These are phyloP conservation scores for Anisodus acutangulus DNA, from an alignment of 257 asterid genomes.

Conservation along the genomic window DNA sequence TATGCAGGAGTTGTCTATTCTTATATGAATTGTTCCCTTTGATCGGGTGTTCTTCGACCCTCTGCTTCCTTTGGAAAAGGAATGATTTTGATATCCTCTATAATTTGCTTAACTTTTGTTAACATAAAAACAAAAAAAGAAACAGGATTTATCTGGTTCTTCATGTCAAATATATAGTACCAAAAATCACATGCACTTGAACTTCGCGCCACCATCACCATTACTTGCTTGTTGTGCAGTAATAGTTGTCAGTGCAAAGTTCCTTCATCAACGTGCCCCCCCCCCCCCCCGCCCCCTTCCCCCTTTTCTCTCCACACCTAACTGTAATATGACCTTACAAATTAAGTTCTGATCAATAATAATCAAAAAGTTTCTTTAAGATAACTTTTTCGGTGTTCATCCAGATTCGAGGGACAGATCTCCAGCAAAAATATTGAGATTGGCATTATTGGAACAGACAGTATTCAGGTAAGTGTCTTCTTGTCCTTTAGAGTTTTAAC, in stretches of 20 bases:
- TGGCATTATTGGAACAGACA: constrained; percentile 91
- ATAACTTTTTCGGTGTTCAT: background rate
- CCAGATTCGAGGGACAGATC: constrained; percentile 97
- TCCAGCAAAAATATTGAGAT: constrained; percentile 96
- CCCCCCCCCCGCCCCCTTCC: no score
- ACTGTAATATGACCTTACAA: background rate
- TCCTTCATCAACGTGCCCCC: background rate
- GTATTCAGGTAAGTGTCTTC: constrained; percentile 58
- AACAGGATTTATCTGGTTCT: background rate
- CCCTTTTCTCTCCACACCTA: background rate
- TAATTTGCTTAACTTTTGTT: background rate
- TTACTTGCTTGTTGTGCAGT: constrained; percentile 2
- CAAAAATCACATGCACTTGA: background rate
- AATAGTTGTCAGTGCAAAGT: background rate
- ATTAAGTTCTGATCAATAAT: background rate
- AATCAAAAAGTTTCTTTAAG: background rate
- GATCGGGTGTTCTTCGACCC: background rate
- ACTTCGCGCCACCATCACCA: background rate
- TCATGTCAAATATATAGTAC: background rate
- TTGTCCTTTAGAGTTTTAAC: constrained; percentile 9
- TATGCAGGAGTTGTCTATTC: background rate
- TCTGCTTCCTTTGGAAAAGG: background rate
- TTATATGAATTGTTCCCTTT: background rate
- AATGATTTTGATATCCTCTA: background rate
- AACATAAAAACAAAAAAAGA: background rate